Evolutionary conservation across 169 alveolate species (phyloP), one percentile per base, ranked within the genome.

Genomic region (Plasmodium cynomolgi): DNA sequence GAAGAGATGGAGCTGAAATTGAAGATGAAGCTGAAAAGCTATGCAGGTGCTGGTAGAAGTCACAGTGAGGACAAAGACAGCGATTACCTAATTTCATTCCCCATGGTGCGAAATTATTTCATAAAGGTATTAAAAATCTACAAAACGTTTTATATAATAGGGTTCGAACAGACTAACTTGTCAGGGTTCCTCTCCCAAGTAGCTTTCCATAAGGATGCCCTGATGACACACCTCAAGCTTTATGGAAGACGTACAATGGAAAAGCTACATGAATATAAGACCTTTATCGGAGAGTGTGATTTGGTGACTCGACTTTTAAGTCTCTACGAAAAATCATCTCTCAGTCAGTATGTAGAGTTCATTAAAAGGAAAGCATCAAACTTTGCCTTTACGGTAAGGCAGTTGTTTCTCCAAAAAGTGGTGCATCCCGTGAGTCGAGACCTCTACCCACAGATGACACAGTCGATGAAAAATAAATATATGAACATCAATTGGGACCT

Each of bases 81-180:
- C 13, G 80, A 84, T 73, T 84, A 84, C 56, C 34, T 84, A 84
- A 84, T 84, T 7, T 84, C 93, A 5, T 84, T 74, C 37, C 39
- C 62, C 9, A 84, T 84, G 20, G 44, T 84, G 26, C 74, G 34
- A 58, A 50, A 26, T 29, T 84, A 84, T 74, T 74, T 72, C 77
- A 7, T 41, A 5, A 84, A 84, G 56, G 77, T 84, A 17, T 84
- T 41, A 29, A 75, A 84, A 84, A 84, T 84, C 74, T 84, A 84
- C 80, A 84, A 84, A 74, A 84, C 93, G 23, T 34, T 84, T 44
- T 84, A 73, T 47, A 84, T 84, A 5, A 84, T 84, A 54, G 56
- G 11, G 56, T 68, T 44, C 33, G 93, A 84, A 47, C 74, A 84
- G 56, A 84, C 93, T 17, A 74, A 26, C 77, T 8, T 84, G 13